Conservation (phyloP, 192 early-diverging fungal species). For the Umbelopsis sp. region DNA sequence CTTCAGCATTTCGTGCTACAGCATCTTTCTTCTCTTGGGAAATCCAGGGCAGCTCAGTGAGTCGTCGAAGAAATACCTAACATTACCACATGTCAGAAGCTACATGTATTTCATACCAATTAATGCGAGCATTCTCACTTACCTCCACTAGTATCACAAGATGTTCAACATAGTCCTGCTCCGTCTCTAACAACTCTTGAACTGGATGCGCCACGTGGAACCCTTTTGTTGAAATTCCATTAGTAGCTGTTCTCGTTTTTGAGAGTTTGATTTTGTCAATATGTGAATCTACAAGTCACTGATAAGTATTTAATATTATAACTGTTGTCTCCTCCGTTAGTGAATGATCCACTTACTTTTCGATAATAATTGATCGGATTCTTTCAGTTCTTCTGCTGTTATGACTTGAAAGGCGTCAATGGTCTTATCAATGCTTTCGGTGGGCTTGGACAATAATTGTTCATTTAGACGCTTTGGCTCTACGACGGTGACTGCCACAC, state of each 20-base stretch:
- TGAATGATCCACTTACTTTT: too few species aligned
- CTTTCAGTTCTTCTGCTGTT: too few species aligned
- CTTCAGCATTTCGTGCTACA: not conserved
- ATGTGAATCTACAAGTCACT: not conserved
- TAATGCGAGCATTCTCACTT: not conserved
- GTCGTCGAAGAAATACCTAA: not conserved
- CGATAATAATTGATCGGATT: too few species aligned
- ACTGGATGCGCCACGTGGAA: constrained; percentile 20
- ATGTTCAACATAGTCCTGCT: constrained; percentile 33
- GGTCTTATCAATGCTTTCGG: too few species aligned
- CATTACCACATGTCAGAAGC: not conserved
- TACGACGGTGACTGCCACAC: too few species aligned
- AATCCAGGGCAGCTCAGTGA: not conserved
- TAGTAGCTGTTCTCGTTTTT: not conserved
- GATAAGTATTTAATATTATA: not conserved
- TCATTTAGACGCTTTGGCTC: not conserved
- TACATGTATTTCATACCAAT: not conserved
- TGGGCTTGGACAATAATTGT: too few species aligned
- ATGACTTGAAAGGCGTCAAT: too few species aligned
- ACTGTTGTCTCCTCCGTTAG: not conserved
- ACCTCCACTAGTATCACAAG: constrained; percentile 32
- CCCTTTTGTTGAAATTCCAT: not conserved
- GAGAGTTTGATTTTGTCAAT: not conserved
- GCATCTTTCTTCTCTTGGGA: not conserved
- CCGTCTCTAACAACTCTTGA: constrained; percentile 35